phyloP scores from a whole-genome alignment of 371 early-diverging fungal genomes.

The Paraphysoderma sedebokerense region DNA sequence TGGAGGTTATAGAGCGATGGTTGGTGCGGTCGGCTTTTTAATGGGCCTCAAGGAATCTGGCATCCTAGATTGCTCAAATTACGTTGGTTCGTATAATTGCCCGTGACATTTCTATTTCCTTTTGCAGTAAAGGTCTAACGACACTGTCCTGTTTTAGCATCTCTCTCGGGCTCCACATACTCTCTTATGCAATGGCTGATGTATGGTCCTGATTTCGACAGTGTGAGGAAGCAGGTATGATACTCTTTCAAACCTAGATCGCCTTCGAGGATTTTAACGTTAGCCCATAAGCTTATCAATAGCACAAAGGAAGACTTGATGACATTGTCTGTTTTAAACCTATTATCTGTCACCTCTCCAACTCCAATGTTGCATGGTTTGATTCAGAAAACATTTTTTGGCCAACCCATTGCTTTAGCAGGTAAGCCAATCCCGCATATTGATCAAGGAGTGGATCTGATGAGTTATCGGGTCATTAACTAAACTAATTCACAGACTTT shows the following conservation, averaged over 20 bases:
- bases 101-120: neutral
- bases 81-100: neutral
- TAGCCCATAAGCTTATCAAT: neutral
- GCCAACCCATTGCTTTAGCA: too few relatives aligned
- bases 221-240: too few relatives aligned
- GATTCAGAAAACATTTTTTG: neutral
- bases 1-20: neutral
- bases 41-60: neutral
- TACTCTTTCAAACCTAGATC: too few relatives aligned
- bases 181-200: neutral
- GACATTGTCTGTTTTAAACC: neutral
- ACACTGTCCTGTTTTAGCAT: neutral
- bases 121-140: neutral
- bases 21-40: neutral
- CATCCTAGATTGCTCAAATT: neutral
- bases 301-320: neutral
- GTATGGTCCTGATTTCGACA: neutral
- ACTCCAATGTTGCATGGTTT: neutral
- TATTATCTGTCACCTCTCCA: neutral
- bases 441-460: too few relatives aligned
- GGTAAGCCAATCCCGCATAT: too few relatives aligned
- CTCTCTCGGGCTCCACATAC: neutral
- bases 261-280: too few relatives aligned
- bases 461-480: too few relatives aligned
- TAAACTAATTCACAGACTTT: too few relatives aligned